Evolutionary conservation across 1,139 yeast genomes (phyloP), one percentile per base, ranked within the genome.

Genomic region (Hemisphaericaspora lyxosophila): DNA sequence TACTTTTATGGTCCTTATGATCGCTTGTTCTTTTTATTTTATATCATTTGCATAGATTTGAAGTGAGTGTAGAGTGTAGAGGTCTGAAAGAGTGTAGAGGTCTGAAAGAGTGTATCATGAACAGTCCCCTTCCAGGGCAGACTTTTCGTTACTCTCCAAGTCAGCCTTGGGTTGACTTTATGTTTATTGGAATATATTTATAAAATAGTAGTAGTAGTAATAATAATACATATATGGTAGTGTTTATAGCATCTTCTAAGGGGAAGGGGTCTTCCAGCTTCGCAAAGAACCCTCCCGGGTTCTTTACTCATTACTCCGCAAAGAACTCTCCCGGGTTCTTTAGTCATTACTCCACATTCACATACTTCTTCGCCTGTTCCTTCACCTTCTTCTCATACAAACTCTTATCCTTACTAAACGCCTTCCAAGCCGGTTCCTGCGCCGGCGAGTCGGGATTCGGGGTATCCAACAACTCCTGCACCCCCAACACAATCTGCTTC

Each of bases 391-490:
- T 79, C 44, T 83, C 87, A 57, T 94, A 94, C 33, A 75, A 65
- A 1, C 70, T 67, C 53, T 74, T 75, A 57, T 86, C 86, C 54
- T 79, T 81, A 16, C 79, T 74, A 53, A 80, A 92, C 1, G 95
- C 87, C 55, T 83, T 80, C 84, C 90, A 94, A 2, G 98, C 97
- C 3, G 95, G 95, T 48, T 88, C 95, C 62, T 92, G 99, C 0
- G 98, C 98, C 1, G 99, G 99, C 0, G 97, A 88, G 43, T 85
- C 82, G 22, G 96, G 94, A 57, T 94, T 94, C 24, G 99, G 98
- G 22, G 82, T 75, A 54, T 85, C 88, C 47, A 94, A 71, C 41
- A 94, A 72, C 59, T 90, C 97, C 61, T 94, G 99, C 38, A 94
- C 82, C 7, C 98, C 99, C 48, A 89, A 67, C 4, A 86, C 82